These are phyloP conservation scores for Trifolium subterraneum DNA, from an alignment of 306 rosid genomes.

Conservation along the genomic window DNA sequence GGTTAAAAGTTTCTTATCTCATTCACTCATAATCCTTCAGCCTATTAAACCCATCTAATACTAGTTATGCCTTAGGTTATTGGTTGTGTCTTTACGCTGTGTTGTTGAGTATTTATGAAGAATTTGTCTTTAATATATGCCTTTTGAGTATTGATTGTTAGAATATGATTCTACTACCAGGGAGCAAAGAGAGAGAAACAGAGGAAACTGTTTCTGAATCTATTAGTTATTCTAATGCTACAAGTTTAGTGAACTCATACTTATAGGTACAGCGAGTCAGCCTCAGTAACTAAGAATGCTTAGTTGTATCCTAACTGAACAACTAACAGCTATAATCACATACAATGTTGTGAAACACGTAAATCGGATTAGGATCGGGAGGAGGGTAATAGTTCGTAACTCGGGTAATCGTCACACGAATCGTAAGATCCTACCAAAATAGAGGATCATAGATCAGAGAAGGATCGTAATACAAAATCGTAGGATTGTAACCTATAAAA, in stretches of 20 bases:
- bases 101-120: background rate
- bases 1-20: conserved; percentile 10
- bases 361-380: background rate
- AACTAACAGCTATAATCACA: background rate
- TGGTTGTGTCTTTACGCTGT: background rate
- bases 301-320: background rate
- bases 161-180: background rate
- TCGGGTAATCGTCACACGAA: background rate
- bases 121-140: background rate
- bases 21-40: background rate
- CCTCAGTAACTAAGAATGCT: background rate
- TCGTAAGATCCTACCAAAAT: background rate
- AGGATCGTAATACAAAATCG: background rate
- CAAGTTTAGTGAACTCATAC: background rate
- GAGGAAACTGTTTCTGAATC: background rate
- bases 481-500: background rate
- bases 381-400: background rate
- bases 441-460: background rate
- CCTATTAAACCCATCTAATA: background rate
- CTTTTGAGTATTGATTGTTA: background rate
- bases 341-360: background rate
- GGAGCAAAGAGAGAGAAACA: background rate
- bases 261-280: background rate
- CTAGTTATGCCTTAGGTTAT: background rate
- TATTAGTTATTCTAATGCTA: background rate